Evolutionary conservation across 106 monocot species (phyloP).

Genomic region (Ottelia alismoides): DNA sequence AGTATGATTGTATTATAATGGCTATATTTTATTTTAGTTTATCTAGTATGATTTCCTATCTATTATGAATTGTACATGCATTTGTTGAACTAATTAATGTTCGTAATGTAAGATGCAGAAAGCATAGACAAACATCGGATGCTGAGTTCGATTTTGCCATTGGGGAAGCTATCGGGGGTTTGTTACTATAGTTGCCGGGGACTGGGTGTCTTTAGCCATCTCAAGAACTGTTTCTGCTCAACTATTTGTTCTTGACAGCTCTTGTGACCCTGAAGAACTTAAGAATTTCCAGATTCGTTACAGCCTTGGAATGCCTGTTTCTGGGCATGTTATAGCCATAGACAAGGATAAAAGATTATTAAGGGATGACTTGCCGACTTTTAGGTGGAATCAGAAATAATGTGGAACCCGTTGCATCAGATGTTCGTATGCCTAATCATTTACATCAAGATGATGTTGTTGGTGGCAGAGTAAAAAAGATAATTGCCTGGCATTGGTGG

Average conservation of each 20-base stretch:
- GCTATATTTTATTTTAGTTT: no score
- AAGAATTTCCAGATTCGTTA: conserved; percentile 57
- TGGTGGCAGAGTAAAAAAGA: conserved; percentile 66
- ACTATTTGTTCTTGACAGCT: conserved; percentile 56
- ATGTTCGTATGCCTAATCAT: conserved; percentile 20
- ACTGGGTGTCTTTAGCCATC: conserved; percentile 66
- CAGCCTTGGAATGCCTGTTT: conserved; percentile 42
- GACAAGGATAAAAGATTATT: conserved; percentile 55
- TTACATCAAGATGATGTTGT: conserved; percentile 52
- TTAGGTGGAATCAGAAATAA: no score
- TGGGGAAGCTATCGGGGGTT: conserved; percentile 51
- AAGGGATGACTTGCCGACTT: no score
- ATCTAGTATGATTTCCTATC: no score
- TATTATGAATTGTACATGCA: no score
- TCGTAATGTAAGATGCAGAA: no score
- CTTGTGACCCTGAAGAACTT: conserved; percentile 69
- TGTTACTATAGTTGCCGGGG: conserved; percentile 58
- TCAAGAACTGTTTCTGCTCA: conserved; percentile 12
- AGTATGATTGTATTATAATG: no score
- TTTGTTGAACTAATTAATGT: no score
- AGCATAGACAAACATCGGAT: no score
- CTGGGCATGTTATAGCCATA: conserved; percentile 40
- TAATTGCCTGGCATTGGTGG: conserved; percentile 82
- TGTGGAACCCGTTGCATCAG: conserved; percentile 9
- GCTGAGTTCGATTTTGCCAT: conserved; percentile 37